Evolutionary conservation across 192 early-diverging fungal species (phyloP).

Genomic region (Kappamyces sp.): DNA sequence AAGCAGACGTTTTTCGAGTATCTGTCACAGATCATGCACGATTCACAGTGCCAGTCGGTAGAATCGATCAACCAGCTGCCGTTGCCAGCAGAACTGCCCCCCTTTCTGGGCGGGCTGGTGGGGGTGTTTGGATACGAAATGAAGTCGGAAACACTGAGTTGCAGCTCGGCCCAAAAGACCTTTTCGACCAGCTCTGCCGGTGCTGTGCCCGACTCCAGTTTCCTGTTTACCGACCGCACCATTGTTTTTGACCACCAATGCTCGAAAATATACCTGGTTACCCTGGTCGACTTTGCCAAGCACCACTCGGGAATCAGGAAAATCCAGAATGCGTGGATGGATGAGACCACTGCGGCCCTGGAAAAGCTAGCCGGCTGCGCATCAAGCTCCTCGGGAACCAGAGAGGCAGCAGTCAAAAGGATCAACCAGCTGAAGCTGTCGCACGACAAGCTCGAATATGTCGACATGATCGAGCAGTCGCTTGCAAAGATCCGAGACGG

Average conservation of each 20-base stretch:
- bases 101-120: conserved; percentile 78
- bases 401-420: background rate
- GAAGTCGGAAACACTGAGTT: conserved; percentile 69
- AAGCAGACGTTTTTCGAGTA: conserved; percentile 31
- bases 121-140: conserved; percentile 95
- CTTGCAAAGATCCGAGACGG: conserved; percentile 66
- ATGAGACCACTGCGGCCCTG: conserved; percentile 10
- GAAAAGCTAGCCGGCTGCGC: conserved; percentile 2
- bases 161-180: conserved; percentile 5
- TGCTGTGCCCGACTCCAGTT: conserved; percentile 61
- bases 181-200: conserved; percentile 16
- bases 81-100: conserved; percentile 9
- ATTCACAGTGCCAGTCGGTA: background rate
- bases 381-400: background rate
- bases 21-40: conserved; percentile 16
- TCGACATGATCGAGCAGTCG: conserved; percentile 51
- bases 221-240: conserved; percentile 70
- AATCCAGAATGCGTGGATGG: conserved; percentile 3
- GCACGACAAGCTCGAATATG: conserved; percentile 40
- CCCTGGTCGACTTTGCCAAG: conserved; percentile 6
- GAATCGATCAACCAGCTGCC: background rate
- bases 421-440: conserved; percentile 10
- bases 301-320: background rate
- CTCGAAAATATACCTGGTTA: conserved; percentile 22
- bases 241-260: conserved; percentile 64